These are phyloP conservation scores for Calonectria leucothoes DNA, from an alignment of 2,329 filamentous ascomycete genomes.

Conservation along the genomic window DNA sequence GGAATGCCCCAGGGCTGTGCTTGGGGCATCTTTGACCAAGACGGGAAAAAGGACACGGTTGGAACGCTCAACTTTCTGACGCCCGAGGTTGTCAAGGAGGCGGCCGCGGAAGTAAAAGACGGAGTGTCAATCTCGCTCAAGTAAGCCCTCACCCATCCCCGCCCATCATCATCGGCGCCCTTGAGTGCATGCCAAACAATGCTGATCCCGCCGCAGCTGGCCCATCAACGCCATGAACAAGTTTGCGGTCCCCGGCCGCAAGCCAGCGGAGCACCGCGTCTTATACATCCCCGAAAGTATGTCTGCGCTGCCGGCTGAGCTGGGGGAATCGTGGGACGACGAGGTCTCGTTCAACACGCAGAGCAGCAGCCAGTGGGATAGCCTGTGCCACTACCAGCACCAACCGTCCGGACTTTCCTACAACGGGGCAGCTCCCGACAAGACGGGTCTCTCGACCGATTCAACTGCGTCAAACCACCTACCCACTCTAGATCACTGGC, in stretches of 20 bases:
- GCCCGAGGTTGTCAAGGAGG: constrained; percentile 48
- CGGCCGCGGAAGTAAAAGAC: constrained; percentile 31
- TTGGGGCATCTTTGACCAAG: constrained; percentile 59
- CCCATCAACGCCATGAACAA: constrained; percentile 34
- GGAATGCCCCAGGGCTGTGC: constrained; percentile 58
- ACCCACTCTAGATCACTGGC: constrained; percentile 52
- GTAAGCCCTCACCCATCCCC: too few species aligned
- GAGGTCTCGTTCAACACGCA: constrained; percentile 67
- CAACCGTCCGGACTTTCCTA: constrained; percentile 58
- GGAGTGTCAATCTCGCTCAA: constrained; percentile 64
- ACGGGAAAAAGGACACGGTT: constrained; percentile 59
- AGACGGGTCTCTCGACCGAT: constrained; percentile 43
- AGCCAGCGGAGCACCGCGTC: constrained; percentile 49
- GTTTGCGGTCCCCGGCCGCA: constrained; percentile 49
- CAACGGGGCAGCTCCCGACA: constrained; percentile 58
- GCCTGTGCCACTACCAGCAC: constrained; percentile 60
- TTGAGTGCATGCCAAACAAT: background rate
- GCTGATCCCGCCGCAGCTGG: background rate
- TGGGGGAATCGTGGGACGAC: constrained; percentile 54
- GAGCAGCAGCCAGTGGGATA: constrained; percentile 66
- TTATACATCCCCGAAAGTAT: constrained; percentile 44
- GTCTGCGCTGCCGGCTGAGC: constrained; percentile 16
- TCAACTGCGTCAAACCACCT: constrained; percentile 42
- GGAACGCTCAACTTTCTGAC: constrained; percentile 66
- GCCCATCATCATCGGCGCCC: too few species aligned